Conservation (phyloP, 805 yeast genomes). For the Wickerhamiella spandovensis region DNA sequence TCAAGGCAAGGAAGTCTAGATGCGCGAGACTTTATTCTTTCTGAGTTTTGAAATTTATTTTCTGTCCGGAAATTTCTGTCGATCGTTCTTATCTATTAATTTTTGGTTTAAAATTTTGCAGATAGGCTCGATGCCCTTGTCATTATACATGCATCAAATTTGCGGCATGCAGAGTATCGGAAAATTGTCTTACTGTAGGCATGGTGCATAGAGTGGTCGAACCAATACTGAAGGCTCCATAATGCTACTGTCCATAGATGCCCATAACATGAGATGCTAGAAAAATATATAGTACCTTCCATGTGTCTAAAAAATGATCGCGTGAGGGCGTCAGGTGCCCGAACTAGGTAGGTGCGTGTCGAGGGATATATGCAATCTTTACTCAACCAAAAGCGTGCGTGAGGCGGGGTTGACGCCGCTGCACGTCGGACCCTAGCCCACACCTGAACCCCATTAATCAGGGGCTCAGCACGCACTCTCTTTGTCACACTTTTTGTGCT, state of each 20-base stretch:
- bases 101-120: not conserved
- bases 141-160: not conserved
- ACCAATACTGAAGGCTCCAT: not conserved
- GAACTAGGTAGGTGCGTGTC: not conserved
- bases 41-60: no score
- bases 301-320: no score
- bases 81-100: not conserved
- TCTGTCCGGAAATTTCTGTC: not conserved
- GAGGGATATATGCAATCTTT: not conserved
- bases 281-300: no score
- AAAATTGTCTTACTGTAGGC: not conserved
- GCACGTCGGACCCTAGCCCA: not conserved
- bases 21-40: no score
- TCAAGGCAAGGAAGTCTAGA: no score
- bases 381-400: not conserved
- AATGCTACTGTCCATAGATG: no score
- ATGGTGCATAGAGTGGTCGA: not conserved
- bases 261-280: no score
- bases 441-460: not conserved
- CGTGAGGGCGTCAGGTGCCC: not conserved
- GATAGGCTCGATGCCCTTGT: not conserved
- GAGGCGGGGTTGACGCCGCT: not conserved
- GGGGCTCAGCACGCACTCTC: not conserved
- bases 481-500: not conserved
- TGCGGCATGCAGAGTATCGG: not conserved